phyloP scores from a whole-genome alignment of 129 eudicot genomes.

The Escallonia rubra region DNA sequence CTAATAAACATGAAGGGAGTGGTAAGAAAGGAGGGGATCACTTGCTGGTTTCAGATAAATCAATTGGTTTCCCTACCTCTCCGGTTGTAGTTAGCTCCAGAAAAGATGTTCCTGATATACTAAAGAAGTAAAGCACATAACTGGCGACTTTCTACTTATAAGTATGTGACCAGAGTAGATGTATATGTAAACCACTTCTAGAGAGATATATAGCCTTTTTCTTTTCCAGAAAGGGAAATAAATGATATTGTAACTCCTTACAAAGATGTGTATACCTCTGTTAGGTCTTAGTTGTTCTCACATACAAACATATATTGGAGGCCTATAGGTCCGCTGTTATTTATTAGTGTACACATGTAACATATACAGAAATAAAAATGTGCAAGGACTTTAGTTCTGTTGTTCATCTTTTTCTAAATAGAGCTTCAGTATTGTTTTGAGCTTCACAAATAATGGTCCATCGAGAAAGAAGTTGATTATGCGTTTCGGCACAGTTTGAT shows the following conservation, averaged over 20 bases:
- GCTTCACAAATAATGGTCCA: neutral
- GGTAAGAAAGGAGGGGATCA: constrained; percentile 21
- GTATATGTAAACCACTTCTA: neutral
- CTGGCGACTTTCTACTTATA: constrained; percentile 3
- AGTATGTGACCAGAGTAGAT: neutral
- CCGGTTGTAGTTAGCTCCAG: constrained; percentile 46
- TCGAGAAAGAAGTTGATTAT: neutral
- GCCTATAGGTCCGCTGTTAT: too few species aligned
- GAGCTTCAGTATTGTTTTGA: neutral
- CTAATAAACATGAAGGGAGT: constrained; percentile 12
- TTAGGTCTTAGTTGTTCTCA: too few species aligned
- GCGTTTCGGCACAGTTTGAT: neutral
- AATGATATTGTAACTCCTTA: too few species aligned
- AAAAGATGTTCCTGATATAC: constrained; percentile 27
- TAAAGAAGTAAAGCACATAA: constrained; percentile 29
- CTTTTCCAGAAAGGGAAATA: neutral
- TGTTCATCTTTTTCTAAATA: too few species aligned
- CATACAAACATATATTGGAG: too few species aligned
- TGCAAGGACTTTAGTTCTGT: too few species aligned
- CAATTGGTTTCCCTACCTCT: constrained; percentile 40
- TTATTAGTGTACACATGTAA: neutral
- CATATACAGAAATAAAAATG: too few species aligned
- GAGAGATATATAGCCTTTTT: neutral
- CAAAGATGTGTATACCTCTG: too few species aligned
- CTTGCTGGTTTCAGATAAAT: constrained; percentile 27